phyloP scores from a whole-genome alignment of 2,329 filamentous ascomycete genomes.

The Penicillium sp. region DNA sequence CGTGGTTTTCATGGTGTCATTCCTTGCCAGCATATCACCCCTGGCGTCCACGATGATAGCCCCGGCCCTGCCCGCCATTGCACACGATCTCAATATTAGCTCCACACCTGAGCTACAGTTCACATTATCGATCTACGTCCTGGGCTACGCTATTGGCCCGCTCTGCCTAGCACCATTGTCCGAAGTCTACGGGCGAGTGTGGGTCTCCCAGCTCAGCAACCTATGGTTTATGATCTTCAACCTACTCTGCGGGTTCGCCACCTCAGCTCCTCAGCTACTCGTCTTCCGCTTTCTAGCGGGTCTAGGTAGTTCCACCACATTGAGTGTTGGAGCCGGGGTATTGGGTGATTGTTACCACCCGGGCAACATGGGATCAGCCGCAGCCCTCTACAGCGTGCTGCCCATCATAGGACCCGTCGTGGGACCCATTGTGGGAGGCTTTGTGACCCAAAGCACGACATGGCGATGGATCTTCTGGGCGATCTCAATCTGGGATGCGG shows the following conservation, averaged over 20 bases:
- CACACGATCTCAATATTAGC: constrained; percentile 51
- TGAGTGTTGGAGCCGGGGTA: background rate
- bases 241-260: constrained; percentile 54
- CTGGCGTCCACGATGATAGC: constrained; percentile 59
- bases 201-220: constrained; percentile 52
- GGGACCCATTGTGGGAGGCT: constrained; percentile 62
- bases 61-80: constrained; percentile 50
- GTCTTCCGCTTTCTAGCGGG: constrained; percentile 56
- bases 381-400: constrained; percentile 58
- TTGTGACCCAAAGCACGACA: constrained; percentile 53
- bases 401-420: constrained; percentile 62
- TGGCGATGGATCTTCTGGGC: constrained; percentile 52
- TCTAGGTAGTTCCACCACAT: constrained; percentile 53
- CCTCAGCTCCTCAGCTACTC: constrained; percentile 50
- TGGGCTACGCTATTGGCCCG: constrained; percentile 51
- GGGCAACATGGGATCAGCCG: constrained; percentile 49
- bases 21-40: constrained; percentile 36
- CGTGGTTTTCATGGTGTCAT: background rate
- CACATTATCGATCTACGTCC: constrained; percentile 52
- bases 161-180: constrained; percentile 49
- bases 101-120: constrained; percentile 42
- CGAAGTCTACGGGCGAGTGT: constrained; percentile 54
- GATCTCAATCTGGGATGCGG: constrained; percentile 58
- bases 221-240: constrained; percentile 56
- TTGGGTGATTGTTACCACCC: constrained; percentile 38